phyloP scores from a whole-genome alignment of 306 rosid genomes.

The Fragaria vesca region DNA sequence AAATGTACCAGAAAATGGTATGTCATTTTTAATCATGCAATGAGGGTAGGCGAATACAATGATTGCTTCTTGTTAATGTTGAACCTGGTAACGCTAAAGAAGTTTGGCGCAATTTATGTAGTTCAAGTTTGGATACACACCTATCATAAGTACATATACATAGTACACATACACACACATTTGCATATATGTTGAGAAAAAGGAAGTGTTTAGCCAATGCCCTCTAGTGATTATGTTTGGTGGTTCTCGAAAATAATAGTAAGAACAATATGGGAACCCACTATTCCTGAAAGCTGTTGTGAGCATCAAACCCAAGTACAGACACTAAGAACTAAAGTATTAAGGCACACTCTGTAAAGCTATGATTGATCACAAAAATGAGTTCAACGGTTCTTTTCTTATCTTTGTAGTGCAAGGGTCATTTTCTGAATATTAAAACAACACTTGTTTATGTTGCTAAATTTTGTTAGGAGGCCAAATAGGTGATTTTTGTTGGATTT shows the following conservation, averaged over 20 bases:
- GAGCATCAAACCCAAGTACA: neutral
- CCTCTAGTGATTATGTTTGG: neutral
- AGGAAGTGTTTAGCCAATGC: neutral
- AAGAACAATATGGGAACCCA: too few species aligned
- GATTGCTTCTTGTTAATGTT: too few species aligned
- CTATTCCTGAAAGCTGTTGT: too few species aligned
- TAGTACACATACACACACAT: neutral
- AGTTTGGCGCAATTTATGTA: neutral
- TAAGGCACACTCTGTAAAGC: neutral
- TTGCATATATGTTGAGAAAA: too few species aligned
- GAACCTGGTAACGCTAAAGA: neutral
- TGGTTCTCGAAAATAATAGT: neutral
- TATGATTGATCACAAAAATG: neutral
- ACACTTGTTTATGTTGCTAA: neutral
- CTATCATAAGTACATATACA: neutral
- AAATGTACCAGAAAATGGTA: conserved; percentile 82
- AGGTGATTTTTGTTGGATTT: neutral
- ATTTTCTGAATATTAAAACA: too few species aligned
- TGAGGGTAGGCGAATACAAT: too few species aligned
- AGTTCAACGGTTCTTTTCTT: neutral
- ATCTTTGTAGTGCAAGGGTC: neutral
- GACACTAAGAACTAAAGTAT: neutral
- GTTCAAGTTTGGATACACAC: neutral
- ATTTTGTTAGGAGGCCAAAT: neutral
- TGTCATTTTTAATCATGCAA: neutral